phyloP scores from a whole-genome alignment of 2,329 filamentous ascomycete species.

The Aureobasidium sp. region DNA sequence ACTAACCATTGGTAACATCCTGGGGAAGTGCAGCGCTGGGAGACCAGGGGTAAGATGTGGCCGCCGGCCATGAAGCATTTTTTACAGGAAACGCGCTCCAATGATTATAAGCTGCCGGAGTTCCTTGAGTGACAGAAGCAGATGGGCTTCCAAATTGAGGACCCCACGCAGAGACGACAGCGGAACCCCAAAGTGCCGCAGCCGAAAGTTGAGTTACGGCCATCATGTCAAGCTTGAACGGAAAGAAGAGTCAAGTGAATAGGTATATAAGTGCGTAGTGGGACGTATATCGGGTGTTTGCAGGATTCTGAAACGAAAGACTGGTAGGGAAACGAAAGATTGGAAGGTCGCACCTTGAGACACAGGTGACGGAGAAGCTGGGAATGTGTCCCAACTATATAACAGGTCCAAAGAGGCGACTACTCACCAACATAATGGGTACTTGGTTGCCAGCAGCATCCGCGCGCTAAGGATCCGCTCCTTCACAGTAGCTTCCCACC shows the following conservation, averaged over 20 bases:
- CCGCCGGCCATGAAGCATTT: not conserved
- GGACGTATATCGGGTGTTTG: not conserved
- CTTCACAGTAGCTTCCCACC: not conserved
- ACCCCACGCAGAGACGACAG: not conserved
- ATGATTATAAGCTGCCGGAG: not conserved
- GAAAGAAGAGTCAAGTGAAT: not conserved
- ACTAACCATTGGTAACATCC: slow-evolving; percentile 9
- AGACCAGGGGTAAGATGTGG: slow-evolving; percentile 1
- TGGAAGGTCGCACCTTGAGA: not conserved
- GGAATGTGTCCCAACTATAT: not conserved
- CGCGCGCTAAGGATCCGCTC: not conserved
- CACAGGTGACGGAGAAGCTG: not conserved
- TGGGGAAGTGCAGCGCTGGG: not conserved
- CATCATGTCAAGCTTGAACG: not conserved
- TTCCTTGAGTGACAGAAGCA: not conserved
- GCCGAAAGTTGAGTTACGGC: not conserved
- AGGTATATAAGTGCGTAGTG: not conserved
- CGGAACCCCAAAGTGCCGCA: slow-evolving; percentile 2
- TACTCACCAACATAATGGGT: not conserved
- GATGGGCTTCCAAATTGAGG: not conserved
- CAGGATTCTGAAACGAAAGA: not conserved
- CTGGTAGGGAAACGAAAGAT: not conserved
- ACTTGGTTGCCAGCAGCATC: not conserved
- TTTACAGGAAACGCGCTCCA: not conserved
- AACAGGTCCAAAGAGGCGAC: not conserved